A percentile compares a stretch with the other conserved stretches of the same genome.
Evolutionary conservation across 805 yeast genomes (phyloP).

Genomic region (Torulaspora maleeae): DNA sequence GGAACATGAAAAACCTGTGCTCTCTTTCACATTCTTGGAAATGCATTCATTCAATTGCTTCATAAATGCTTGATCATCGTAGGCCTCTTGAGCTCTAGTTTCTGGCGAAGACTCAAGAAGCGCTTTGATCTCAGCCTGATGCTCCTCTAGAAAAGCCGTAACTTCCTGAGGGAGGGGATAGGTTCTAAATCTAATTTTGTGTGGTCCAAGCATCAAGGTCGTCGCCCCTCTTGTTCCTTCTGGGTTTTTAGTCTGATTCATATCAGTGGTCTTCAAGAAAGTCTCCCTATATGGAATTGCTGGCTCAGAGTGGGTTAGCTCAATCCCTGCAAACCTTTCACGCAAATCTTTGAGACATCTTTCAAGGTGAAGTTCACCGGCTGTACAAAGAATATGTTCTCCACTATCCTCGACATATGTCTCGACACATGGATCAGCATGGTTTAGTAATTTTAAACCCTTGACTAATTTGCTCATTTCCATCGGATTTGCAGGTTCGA

Average conservation of each 20-base stretch:
- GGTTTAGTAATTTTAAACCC: slow-evolving; percentile 73
- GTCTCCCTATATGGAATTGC: slow-evolving; percentile 94
- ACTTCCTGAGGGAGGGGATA: slow-evolving; percentile 53
- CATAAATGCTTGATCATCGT: slow-evolving; percentile 28
- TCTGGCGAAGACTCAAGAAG: slow-evolving; percentile 17
- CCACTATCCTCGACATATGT: slow-evolving; percentile 84
- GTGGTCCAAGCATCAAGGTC: slow-evolving; percentile 49
- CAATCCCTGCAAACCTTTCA: slow-evolving; percentile 89
- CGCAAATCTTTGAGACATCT: slow-evolving; percentile 86
- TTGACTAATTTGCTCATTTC: slow-evolving; percentile 68
- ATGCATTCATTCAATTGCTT: slow-evolving; percentile 31
- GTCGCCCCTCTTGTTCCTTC: slow-evolving; percentile 48
- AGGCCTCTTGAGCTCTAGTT: slow-evolving; percentile 11
- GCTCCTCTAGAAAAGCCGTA: slow-evolving; percentile 45
- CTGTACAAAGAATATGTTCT: slow-evolving; percentile 88
- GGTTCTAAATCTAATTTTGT: slow-evolving; percentile 40
- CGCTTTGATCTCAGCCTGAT: slow-evolving; percentile 43
- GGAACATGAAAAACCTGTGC: slow-evolving; percentile 14
- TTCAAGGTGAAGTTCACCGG: slow-evolving; percentile 95
- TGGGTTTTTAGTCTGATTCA: slow-evolving; percentile 46
- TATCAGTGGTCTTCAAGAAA: slow-evolving; percentile 47
- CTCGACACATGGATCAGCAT: slow-evolving; percentile 93
- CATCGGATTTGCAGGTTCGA: slow-evolving; percentile 89
- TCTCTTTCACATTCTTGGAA: background rate
- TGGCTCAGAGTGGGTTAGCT: slow-evolving; percentile 81